Evolutionary conservation across 495 filamentous ascomycete species (phyloP).

Genomic region (Annulohypoxylon stygium): DNA sequence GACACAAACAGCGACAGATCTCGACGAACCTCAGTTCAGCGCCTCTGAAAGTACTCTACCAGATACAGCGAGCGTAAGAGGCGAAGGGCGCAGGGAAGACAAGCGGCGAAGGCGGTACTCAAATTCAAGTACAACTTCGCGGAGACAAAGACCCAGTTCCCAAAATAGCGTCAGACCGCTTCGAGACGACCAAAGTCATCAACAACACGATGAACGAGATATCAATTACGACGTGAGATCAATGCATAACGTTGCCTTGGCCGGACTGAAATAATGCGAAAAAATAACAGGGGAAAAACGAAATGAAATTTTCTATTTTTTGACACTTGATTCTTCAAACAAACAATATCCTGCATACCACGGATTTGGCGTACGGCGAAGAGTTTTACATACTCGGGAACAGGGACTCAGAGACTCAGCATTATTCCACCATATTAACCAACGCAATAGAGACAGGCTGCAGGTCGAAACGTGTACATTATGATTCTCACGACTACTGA

Average conservation of each 20-base stretch:
- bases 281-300: not conserved
- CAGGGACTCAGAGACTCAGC: slow-evolving; percentile 31
- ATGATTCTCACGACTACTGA: slow-evolving; percentile 43
- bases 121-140: slow-evolving; percentile 32
- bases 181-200: slow-evolving; percentile 13
- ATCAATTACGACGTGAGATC: slow-evolving; percentile 50
- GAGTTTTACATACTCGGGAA: slow-evolving; percentile 40
- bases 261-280: slow-evolving; percentile 45
- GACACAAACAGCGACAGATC: slow-evolving; percentile 26
- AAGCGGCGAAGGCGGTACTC: slow-evolving; percentile 33
- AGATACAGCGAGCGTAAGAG: slow-evolving; percentile 30
- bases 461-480: slow-evolving; percentile 43
- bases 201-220: slow-evolving; percentile 28
- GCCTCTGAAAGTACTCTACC: slow-evolving; percentile 35
- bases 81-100: slow-evolving; percentile 26
- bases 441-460: slow-evolving; percentile 41
- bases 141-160: slow-evolving; percentile 22
- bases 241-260: slow-evolving; percentile 51
- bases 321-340: slow-evolving; percentile 34
- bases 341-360: slow-evolving; percentile 30
- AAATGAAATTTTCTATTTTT: slow-evolving; percentile 22
- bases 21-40: slow-evolving; percentile 33
- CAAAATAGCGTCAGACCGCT: slow-evolving; percentile 15
- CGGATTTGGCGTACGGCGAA: slow-evolving; percentile 46
- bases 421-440: slow-evolving; percentile 30